Conservation (phyloP, 345 rosid species). For the Citrus glauca region DNA sequence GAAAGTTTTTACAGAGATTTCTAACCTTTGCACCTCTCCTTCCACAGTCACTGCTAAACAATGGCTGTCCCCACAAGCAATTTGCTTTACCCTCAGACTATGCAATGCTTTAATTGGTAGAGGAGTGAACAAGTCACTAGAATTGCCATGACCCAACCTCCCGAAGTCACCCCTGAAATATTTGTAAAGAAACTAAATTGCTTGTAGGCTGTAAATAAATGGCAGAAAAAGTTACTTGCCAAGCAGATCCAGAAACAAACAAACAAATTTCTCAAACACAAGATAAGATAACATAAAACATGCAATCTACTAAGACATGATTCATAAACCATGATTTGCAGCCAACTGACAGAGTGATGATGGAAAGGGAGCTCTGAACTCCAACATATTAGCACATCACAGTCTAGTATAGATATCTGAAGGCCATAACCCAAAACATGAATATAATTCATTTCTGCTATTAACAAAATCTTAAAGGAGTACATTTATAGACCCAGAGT, state of each 20-base stretch:
- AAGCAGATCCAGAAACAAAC: neutral
- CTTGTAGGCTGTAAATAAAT: neutral
- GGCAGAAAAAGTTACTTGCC: neutral
- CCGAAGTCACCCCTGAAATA: slow-evolving; percentile 94
- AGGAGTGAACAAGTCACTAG: slow-evolving; percentile 90
- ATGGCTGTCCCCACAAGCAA: slow-evolving; percentile 99
- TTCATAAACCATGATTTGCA: neutral
- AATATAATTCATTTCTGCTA: too few relatives aligned
- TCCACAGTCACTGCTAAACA: slow-evolving; percentile 91
- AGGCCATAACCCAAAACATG: neutral
- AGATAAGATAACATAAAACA: neutral
- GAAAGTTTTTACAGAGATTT: neutral
- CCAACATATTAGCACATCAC: neutral
- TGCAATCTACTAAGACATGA: neutral
- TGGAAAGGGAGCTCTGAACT: neutral
- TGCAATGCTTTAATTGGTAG: slow-evolving; percentile 77
- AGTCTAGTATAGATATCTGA: neutral
- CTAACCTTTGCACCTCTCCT: slow-evolving; percentile 88
- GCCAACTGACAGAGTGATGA: neutral
- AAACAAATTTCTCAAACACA: neutral
- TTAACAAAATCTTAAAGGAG: neutral
- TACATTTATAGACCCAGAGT: neutral
- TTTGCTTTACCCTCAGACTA: slow-evolving; percentile 78
- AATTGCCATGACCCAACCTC: slow-evolving; percentile 96
- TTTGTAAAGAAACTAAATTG: slow-evolving; percentile 3